Evolutionary conservation across 805 yeast genomes (phyloP), one percentile per base, ranked within the genome.

Genomic region (Blastobotrys attinorum): DNA sequence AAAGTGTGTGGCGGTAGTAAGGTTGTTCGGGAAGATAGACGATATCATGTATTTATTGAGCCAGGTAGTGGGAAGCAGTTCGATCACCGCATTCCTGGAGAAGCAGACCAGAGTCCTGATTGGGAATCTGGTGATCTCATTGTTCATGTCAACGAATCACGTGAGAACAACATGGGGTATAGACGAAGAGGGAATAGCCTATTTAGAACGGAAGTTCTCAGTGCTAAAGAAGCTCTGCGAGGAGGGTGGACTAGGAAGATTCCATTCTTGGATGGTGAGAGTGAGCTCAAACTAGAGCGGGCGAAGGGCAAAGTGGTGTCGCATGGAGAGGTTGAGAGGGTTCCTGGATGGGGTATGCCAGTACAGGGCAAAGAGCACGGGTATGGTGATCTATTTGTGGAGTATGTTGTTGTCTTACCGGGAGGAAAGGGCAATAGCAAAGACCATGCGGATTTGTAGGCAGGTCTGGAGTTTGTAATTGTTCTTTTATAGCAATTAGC

Each of bases 261-360:
- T 21, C 73, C 71, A 34, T 81, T 79, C 49, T 73, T 92, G 43
- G 96, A 84, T 58, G 69, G 68, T 17, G 72, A 72, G 23, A 73
- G 76, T 39, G 17, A 16, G 4, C 59, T 72, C 17, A 60, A 78
- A 1, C 42, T 87, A 3, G 47, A 63, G 31, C 72, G 96, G 46
- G 52, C 56, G 2, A 49, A 54, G 6, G 88, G 89, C 16, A 65
- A 65, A 25, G 56, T 70, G 7, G 78, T 84, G 1, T 50, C 66
- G 37, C 67, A 78, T 55, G 94, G 94, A 2, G 83, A 86, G 51
- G 69, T 83, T 5, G 96, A 92, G 60, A 62, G 71, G 2, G 51
- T 90, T 27, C 65, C 70, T 48, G 88, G 84, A 4, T 80, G 75
- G 54, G 98, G 98, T 20, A 87, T 92, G 97, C 97, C 97, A 2